Conservation (phyloP, 768 basidiomycete species). For the Rhizopogon roseolus region DNA sequence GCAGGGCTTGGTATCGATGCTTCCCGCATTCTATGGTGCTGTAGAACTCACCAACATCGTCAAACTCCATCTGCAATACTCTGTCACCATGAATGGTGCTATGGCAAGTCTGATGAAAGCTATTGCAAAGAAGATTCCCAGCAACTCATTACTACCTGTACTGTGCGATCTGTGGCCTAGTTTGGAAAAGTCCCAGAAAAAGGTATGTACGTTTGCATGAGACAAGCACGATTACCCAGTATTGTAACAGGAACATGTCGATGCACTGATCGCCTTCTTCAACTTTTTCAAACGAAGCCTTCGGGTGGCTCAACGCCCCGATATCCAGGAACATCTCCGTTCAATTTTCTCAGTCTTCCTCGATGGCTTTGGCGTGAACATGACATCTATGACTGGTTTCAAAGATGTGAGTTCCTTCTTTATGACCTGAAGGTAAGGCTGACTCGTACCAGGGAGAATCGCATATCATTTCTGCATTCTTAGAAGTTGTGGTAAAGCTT, state of each 20-base stretch:
- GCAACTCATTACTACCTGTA: slow-evolving; percentile 63
- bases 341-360: slow-evolving; percentile 74
- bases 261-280: slow-evolving; percentile 47
- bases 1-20: slow-evolving; percentile 62
- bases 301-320: slow-evolving; percentile 56
- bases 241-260: slow-evolving; percentile 16
- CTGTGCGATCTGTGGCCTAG: slow-evolving; percentile 55
- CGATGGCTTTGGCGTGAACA: slow-evolving; percentile 62
- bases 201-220: slow-evolving; percentile 25
- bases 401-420: slow-evolving; percentile 20
- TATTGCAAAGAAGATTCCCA: slow-evolving; percentile 65
- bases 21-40: slow-evolving; percentile 79
- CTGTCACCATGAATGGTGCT: slow-evolving; percentile 17
- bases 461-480: slow-evolving; percentile 65
- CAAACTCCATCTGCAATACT: slow-evolving; percentile 50
- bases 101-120: slow-evolving; percentile 49
- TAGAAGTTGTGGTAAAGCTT: slow-evolving; percentile 86
- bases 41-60: slow-evolving; percentile 54
- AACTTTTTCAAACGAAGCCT: slow-evolving; percentile 61
- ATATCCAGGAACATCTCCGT: slow-evolving; percentile 63
- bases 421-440: not conserved
- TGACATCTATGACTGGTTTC: slow-evolving; percentile 22
- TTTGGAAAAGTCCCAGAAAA: slow-evolving; percentile 27
- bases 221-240: not conserved
- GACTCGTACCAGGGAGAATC: slow-evolving; percentile 41